Percentiles rank a stretch among this genome's conserved stretches.
These are phyloP conservation scores for Xylaria cubensis DNA, from an alignment of 495 filamentous ascomycete species.

Conservation along the genomic window DNA sequence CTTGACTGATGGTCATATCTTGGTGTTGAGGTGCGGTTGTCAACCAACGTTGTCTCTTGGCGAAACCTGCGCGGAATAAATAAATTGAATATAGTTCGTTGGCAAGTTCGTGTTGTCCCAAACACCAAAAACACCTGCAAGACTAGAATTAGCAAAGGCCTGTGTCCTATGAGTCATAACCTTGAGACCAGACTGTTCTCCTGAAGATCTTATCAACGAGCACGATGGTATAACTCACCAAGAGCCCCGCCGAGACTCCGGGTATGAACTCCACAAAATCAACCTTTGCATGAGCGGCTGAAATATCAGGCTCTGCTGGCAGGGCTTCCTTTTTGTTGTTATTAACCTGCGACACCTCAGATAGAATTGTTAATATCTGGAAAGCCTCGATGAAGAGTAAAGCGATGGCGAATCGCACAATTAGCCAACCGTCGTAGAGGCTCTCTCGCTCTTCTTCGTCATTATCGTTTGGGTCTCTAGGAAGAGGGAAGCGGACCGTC, in stretches of 20 bases:
- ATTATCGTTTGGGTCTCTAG: conserved; percentile 17
- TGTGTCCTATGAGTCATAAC: background rate
- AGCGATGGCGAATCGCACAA: conserved; percentile 54
- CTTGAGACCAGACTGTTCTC: background rate
- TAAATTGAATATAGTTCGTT: conserved; percentile 30
- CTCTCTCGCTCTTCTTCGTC: conserved; percentile 31
- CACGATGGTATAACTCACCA: conserved; percentile 31
- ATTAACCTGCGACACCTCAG: conserved; percentile 46
- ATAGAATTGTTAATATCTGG: conserved; percentile 50
- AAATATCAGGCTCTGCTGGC: conserved; percentile 44
- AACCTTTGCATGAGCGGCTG: conserved; percentile 38
- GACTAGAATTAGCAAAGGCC: background rate
- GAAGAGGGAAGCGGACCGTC: conserved; percentile 43
- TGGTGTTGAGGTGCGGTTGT: background rate
- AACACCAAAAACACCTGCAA: conserved; percentile 47
- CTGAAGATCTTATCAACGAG: background rate
- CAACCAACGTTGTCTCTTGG: background rate
- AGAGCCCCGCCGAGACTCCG: conserved; percentile 47
- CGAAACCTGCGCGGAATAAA: conserved; percentile 33
- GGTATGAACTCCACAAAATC: conserved; percentile 55
- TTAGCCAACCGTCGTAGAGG: conserved; percentile 57
- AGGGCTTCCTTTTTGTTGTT: conserved; percentile 44
- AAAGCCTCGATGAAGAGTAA: conserved; percentile 54
- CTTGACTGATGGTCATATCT: background rate
- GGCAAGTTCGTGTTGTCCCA: conserved; percentile 49